Evolutionary conservation across 1,139 yeast genomes (phyloP), one percentile per base, ranked within the genome.

Genomic region (Maudiozyma humilis): DNA sequence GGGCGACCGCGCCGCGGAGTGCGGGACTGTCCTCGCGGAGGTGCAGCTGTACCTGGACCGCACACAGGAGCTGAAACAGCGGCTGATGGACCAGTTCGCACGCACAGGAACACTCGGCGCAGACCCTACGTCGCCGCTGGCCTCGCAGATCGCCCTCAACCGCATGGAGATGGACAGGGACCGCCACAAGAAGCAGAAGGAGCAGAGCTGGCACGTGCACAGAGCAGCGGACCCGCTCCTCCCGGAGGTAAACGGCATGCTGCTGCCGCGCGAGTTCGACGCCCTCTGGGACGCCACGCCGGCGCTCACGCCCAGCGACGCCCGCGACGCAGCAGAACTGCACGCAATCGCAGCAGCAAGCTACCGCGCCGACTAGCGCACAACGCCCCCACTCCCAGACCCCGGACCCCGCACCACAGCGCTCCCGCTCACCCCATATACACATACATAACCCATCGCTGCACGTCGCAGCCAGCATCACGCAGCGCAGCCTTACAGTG

Each of bases 111-210:
- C 27, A 23, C 27, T 23, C 8, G 10, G 10, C 27, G 27, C 6
- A 23, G 6, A 6, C 27, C 10, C 27, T 45, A 14, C 20, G 18
- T 18, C 47, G 51, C 18, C 47, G 50, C 5, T 10, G 31, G 47
- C 10, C 46, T 38, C 43, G 8, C 49, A 51, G 31, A 53, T 52
- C 1, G 48, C 54, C 17, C 47, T 63, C 10, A 65, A 60, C 37
- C 48, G 66, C 17, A 63, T 62, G 57, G 64, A 61, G 38, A 52
- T 49, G 41, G 64, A 62, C 30, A 52, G 65, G n/a, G 64, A 60
- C 38, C 55, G 59, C 36, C 63, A 61, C 42, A 61, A 59, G 44
- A 53, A 60, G 40, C 53, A 58, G 16, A 63, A 63, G 43, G 66
- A 63, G 37, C 60, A 60, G 35, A 53, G 50, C 14, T 62, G 62